phyloP scores from a whole-genome alignment of 2,329 filamentous ascomycete species.

The Coccinonectria pachysandricola region DNA sequence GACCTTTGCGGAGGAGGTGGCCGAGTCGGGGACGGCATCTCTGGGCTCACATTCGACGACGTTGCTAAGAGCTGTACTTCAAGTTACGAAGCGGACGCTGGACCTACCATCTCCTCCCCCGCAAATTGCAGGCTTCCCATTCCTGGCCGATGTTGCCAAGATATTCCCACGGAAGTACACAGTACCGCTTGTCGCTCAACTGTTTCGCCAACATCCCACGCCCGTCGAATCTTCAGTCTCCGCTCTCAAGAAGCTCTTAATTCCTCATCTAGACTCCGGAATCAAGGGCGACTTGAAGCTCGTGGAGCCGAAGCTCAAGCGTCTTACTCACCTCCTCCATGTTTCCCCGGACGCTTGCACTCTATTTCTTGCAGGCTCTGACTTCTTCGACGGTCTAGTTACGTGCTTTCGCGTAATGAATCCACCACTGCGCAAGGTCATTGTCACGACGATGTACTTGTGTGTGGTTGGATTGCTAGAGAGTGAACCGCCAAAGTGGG shows the following conservation, averaged over 20 bases:
- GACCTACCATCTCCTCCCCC: slow-evolving; percentile 27
- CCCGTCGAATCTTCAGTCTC: slow-evolving; percentile 45
- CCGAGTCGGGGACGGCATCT: slow-evolving; percentile 21
- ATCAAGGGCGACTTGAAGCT: slow-evolving; percentile 43
- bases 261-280: slow-evolving; percentile 51
- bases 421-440: slow-evolving; percentile 50
- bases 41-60: slow-evolving; percentile 27
- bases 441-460: slow-evolving; percentile 66
- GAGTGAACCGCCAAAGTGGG: slow-evolving; percentile 55
- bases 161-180: slow-evolving; percentile 55
- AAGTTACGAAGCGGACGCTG: slow-evolving; percentile 50
- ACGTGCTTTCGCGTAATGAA: slow-evolving; percentile 55
- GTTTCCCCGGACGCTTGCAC: slow-evolving; percentile 45
- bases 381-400: slow-evolving; percentile 71
- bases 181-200: slow-evolving; percentile 34
- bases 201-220: slow-evolving; percentile 43
- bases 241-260: slow-evolving; percentile 50
- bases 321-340: slow-evolving; percentile 54
- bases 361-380: slow-evolving; percentile 72
- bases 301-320: slow-evolving; percentile 44
- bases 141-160: slow-evolving; percentile 58
- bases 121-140: slow-evolving; percentile 51
- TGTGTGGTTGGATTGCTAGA: slow-evolving; percentile 63
- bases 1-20: slow-evolving; percentile 53
- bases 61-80: slow-evolving; percentile 55